Base-by-base conservation (phyloP, 2,329 filamentous ascomycete genomes). In the Emergomyces orientalis region DNA sequence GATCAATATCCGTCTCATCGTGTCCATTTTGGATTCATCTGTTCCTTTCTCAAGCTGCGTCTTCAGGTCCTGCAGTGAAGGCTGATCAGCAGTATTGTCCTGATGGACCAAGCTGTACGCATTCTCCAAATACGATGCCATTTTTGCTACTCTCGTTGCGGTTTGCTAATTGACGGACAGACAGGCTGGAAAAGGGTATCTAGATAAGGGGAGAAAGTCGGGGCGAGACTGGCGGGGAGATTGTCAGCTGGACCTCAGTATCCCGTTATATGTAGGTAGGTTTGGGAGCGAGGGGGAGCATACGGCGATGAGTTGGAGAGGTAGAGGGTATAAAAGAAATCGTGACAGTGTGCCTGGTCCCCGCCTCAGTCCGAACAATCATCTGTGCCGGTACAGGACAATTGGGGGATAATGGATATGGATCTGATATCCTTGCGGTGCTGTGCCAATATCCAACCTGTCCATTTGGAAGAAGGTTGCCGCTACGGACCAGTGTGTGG, bases 31-130 rank as follows among this genome's bases (percentile, higher is more conserved):
- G 73, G 85, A 87, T 78, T 96, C 91, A 77, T 96, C 92, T 65
- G 85, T 93, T 70, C 91, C 91, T 81, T 96, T 96, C 80, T 97
- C 92, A 70, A 97, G 82, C 82, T 95, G 89, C 71, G 87, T 91
- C 78, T 91, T 91, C 78, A 99, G 84, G 76, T 99, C 94, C 74
- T 91, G 90, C 77, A 94, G 82, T 66, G 88, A 86, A 63, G 94
- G 93, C 72, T 95, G 88, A 77, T 97, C 94, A 69, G 92, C 90
- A 66, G 91, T 85, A 83, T 97, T 97, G 85, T 99, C 94, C 84
- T 94, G 87, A 78, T 97, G 92, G 79, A 99, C 91, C 79, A 99
- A 80, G 79, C 91, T 97, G 84, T 97, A 99, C 68, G 94, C 85
- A 77, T 90, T 89, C 76, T 99, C 94, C 67, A 97, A 85, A 77